Evolutionary conservation across 163 green algal species (phyloP), one percentile per base, ranked within the genome.

Genomic region (Chlamydomonas reinhardtii): DNA sequence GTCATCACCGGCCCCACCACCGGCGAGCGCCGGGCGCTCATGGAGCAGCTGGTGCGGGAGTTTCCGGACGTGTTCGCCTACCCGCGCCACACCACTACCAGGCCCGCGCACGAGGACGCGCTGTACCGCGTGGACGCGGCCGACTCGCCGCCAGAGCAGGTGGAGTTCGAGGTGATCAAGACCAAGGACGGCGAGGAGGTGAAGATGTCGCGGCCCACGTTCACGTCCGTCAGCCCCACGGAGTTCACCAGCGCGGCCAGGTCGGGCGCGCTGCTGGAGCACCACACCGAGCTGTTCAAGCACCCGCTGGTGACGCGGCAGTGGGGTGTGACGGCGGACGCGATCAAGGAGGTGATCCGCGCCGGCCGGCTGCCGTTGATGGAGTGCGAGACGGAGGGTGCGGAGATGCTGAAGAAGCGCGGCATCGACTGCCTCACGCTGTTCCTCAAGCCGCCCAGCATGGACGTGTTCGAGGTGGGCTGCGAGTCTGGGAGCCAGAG

Each of bases 41-140:
- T 95, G 43, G 82, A 93, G 71, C 84, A 88, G 85, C 93, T 97
- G 74, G 91, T 94, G 35, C 75, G 88, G 32, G 95, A 97, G 87
- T 97, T 97, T 76, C 92, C 92, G 27, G 92, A 96, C 72, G 94
- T 97, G 43, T 97, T 97, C 92, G 93, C 88, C 31, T 92, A 94
- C 72, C 91, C 93, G 1, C 74, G 78, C 39, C n/a, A 88, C 32
- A 89, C 88, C 89, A 95, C 92, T 32, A 94, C 91, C 29, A 78
- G 82, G 29, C 71, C 82, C 0, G 27, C 25, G 20, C 73, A 90
- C 54, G 65, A 91, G 77, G 56, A 90, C 12, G 65, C 62, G 32
- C 73, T 74, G 34, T 77, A 89, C 84, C 54, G 82, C 19, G 72
- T 78, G 78, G 85, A 88, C 35, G 68, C 71, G 32, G 29, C 64